Conservation (phyloP, 768 basidiomycete species). For the Clitopilus passeckerianus region DNA sequence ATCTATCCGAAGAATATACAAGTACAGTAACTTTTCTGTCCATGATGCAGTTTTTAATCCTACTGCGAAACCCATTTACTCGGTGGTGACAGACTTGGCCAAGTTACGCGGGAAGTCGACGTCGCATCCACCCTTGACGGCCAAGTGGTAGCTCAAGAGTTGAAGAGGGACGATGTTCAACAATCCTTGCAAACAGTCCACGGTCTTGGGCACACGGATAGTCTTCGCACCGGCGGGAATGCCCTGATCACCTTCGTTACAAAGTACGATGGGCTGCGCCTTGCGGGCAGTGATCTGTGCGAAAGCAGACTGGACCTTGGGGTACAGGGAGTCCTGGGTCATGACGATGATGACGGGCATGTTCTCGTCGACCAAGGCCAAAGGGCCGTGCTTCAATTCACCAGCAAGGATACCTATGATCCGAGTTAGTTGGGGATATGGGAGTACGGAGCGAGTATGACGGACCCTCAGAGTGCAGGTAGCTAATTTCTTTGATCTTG, state of each 20-base stretch:
- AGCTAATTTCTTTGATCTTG: constrained; percentile 99
- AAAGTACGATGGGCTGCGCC: constrained; percentile 91
- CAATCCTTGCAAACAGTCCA: constrained; percentile 92
- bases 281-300: constrained; percentile 97
- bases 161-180: constrained; percentile 97
- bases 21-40: constrained; percentile 19
- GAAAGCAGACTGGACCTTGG: constrained; percentile 96
- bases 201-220: constrained; percentile 91
- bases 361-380: constrained; percentile 97
- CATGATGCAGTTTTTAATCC: constrained; percentile 1
- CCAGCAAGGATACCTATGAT: constrained; percentile 85
- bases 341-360: constrained; percentile 99
- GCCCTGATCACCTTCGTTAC: constrained; percentile 86
- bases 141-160: constrained; percentile 92
- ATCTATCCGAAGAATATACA: constrained; percentile 7
- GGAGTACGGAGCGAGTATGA: background rate
- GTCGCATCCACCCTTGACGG: constrained; percentile 92
- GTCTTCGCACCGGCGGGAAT: constrained; percentile 75
- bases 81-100: constrained; percentile 76
- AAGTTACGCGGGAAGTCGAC: constrained; percentile 98
- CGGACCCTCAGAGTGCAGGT: constrained; percentile 78
- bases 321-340: constrained; percentile 97
- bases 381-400: constrained; percentile 97
- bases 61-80: constrained; percentile 36
- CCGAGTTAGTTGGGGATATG: constrained; percentile 3